Evolutionary conservation across 2,329 filamentous ascomycete species (phyloP), one percentile per base, ranked within the genome.

Genomic region (Aspergillus luchuensis): DNA sequence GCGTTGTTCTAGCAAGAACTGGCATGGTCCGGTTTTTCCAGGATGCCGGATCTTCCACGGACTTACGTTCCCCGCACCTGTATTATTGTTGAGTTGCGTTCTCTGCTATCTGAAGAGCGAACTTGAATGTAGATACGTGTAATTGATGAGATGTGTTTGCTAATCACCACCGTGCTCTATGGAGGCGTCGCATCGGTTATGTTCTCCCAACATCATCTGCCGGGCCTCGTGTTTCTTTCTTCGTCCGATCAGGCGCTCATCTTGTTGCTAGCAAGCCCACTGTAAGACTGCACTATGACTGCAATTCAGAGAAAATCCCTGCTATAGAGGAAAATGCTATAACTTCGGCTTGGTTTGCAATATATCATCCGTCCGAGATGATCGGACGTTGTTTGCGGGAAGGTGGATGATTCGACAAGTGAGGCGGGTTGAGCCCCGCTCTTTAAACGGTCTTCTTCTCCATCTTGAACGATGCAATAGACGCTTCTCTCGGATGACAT

Each of bases 1-100:
- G 74, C 75, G 19, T 65, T 25, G 61, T 75, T 74, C 28, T 45
- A n/a, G 6, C 21, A 23, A 8, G 36, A 33, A 28, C 36, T 28
- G 8, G 23, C 25, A 38, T 54, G 10, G 17, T 15, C 30, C n/a
- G 48, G 23, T 17, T 48, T 48, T 21, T 25, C 30, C 19, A 45
- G 30, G 41, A 8, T 30, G 17, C 30, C 36, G 57, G 30, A 25
- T n/a, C 25, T 17, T 48, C 45, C 51, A 59, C 17, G 45, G 51
- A 11, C 15, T 19, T 43, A 45, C 36, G 48, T 38, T 52, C 19
- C 30, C 28, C 23, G 54, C 58, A 25, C 48, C 38, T 21, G 15
- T 28, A 13, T 52, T 49, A 23, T 49, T 38, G 25, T 58, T 19
- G 1, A 52, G 33, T 39, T 21, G 21, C 13, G 30, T 58, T 17